Evolutionary conservation across 805 yeast species (phyloP).

Genomic region (Saccharomycodes ludwigii): DNA sequence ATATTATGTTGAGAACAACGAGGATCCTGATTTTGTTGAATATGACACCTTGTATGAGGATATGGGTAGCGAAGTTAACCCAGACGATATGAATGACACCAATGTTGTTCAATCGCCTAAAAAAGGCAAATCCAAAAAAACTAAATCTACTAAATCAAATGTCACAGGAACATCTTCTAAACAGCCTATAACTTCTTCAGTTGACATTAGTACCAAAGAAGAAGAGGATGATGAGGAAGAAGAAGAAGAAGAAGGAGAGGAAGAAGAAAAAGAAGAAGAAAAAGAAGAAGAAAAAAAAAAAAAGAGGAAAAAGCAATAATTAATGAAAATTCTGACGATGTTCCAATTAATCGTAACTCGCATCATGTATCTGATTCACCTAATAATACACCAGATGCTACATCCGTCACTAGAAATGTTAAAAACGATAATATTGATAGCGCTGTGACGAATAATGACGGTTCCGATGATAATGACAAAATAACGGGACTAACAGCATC

Average conservation of each 20-base stretch:
- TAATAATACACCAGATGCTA: too few species aligned
- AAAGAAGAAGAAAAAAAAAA: constrained; percentile 5
- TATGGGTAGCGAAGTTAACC: constrained; percentile 36
- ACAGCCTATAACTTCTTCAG: constrained; percentile 1
- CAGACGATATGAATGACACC: constrained; percentile 38
- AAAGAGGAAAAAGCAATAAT: constrained; percentile 2
- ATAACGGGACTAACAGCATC: too few species aligned
- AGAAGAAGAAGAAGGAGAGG: background rate
- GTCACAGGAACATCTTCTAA: constrained; percentile 4
- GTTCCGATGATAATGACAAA: too few species aligned
- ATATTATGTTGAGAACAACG: constrained; percentile 88
- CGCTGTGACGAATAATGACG: constrained; percentile 19
- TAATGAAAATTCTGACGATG: too few species aligned
- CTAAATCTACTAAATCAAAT: background rate
- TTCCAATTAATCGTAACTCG: too few species aligned
- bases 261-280: constrained; percentile 4
- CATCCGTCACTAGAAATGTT: background rate
- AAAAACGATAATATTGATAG: constrained; percentile 6
- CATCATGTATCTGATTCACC: too few species aligned
- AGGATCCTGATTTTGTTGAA: constrained; percentile 85
- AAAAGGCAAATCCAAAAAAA: constrained; percentile 2
- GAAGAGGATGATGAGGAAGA: constrained; percentile 4
- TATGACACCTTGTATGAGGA: constrained; percentile 89
- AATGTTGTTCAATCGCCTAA: constrained; percentile 1
- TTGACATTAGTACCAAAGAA: constrained; percentile 5